These are phyloP conservation scores for Patellaria atrata DNA, from an alignment of 495 filamentous ascomycete genomes.

Conservation along the genomic window DNA sequence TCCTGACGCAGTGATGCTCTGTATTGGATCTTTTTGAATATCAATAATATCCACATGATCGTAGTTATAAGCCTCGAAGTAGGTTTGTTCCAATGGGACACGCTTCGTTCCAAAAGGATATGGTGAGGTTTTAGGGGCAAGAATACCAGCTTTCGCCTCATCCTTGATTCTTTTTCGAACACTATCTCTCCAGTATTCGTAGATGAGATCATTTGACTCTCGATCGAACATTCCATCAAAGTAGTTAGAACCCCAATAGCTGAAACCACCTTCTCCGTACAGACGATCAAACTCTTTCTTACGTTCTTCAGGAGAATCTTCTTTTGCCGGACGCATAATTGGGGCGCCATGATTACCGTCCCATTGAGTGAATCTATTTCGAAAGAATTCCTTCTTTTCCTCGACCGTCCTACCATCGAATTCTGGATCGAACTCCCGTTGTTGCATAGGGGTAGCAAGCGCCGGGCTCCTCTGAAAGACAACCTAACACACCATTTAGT, in stretches of 20 bases:
- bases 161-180: conserved; percentile 23
- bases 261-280: conserved; percentile 23
- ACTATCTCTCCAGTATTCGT: conserved; percentile 24
- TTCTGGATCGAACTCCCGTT: background rate
- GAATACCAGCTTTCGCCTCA: conserved; percentile 18
- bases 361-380: background rate
- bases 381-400: background rate
- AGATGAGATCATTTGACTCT: conserved; percentile 20
- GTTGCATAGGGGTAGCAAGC: conserved; percentile 5
- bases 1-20: conserved; percentile 10
- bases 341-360: no score
- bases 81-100: conserved; percentile 23
- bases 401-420: background rate
- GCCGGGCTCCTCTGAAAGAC: conserved; percentile 10
- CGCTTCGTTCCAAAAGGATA: conserved; percentile 22
- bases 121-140: conserved; percentile 23
- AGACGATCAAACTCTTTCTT: conserved; percentile 20
- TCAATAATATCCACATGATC: conserved; percentile 27
- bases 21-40: conserved; percentile 20
- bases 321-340: no score
- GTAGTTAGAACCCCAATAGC: conserved; percentile 24
- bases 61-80: conserved; percentile 28
- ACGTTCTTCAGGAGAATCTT: conserved; percentile 12
- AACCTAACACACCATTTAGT: no score
- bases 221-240: conserved; percentile 21